Evolutionary conservation across 139 green algal species (phyloP).

Genomic region (Closterium sp.): DNA sequence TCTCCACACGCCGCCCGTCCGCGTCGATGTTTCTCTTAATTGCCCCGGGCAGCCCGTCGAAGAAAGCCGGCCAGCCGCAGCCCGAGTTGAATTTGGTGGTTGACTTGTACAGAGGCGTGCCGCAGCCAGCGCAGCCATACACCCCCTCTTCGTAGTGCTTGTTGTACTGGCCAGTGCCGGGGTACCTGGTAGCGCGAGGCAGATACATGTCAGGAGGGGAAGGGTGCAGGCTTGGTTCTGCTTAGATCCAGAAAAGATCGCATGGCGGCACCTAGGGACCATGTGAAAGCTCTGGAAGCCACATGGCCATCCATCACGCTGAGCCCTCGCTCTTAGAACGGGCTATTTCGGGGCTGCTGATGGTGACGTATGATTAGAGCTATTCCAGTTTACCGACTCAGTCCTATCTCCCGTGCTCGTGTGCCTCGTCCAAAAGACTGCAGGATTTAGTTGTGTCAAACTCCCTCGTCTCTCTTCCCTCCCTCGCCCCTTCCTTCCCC

Average conservation of each 20-base stretch:
- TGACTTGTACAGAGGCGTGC: slow-evolving; percentile 60
- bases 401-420: too few species aligned
- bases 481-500: too few species aligned
- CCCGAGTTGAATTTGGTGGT: slow-evolving; percentile 91
- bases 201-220: background rate
- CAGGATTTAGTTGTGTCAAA: background rate
- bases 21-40: slow-evolving; percentile 51
- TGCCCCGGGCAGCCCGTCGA: slow-evolving; percentile 53
- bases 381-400: too few species aligned
- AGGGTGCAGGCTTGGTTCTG: too few species aligned
- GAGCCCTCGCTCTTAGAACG: too few species aligned
- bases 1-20: slow-evolving; percentile 67
- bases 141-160: slow-evolving; percentile 78
- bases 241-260: too few species aligned
- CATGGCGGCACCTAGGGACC: too few species aligned
- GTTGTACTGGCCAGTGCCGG: slow-evolving; percentile 80
- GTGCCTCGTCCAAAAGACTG: too few species aligned
- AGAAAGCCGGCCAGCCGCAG: slow-evolving; percentile 90
- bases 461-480: background rate
- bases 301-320: too few species aligned
- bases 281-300: too few species aligned
- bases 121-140: slow-evolving; percentile 84
- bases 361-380: too few species aligned
- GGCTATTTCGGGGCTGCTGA: too few species aligned
- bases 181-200: slow-evolving; percentile 26